Evolutionary conservation across 2,329 filamentous ascomycete genomes (phyloP).

Genomic region (Venturia aucupariae): DNA sequence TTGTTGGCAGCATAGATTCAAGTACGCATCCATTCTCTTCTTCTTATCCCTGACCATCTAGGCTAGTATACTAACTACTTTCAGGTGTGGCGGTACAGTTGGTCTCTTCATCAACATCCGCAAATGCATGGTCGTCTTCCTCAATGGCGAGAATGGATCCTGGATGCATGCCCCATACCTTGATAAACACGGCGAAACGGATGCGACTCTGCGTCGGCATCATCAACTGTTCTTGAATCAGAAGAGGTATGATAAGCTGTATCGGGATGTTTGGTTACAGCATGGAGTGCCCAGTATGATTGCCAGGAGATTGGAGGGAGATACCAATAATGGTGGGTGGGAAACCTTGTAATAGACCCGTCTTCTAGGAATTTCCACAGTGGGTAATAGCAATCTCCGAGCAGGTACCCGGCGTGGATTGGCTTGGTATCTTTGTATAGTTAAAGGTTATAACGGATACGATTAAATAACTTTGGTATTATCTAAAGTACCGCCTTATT

Average conservation of each 20-base stretch:
- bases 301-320: constrained; percentile 79
- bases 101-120: constrained; percentile 96
- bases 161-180: constrained; percentile 87
- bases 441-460: not conserved
- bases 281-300: constrained; percentile 86
- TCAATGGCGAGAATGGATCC: constrained; percentile 72
- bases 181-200: constrained; percentile 90
- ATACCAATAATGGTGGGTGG: constrained; percentile 97
- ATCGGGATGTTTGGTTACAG: constrained; percentile 76
- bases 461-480: not conserved
- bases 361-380: not conserved
- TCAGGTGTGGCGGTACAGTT: constrained; percentile 75
- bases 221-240: constrained; percentile 90
- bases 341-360: constrained; percentile 50
- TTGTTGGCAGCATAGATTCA: constrained; percentile 80
- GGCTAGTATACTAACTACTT: not conserved
- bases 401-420: not conserved
- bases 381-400: not conserved
- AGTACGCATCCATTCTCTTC: constrained; percentile 45
- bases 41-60: not conserved
- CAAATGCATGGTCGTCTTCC: constrained; percentile 85
- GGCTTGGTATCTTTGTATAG: not conserved
- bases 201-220: constrained; percentile 75
- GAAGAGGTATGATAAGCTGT: constrained; percentile 80
- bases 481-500: too few species aligned